Evolutionary conservation across 768 basidiomycete genomes (phyloP).

Genomic region (Neoboletus magnificus): DNA sequence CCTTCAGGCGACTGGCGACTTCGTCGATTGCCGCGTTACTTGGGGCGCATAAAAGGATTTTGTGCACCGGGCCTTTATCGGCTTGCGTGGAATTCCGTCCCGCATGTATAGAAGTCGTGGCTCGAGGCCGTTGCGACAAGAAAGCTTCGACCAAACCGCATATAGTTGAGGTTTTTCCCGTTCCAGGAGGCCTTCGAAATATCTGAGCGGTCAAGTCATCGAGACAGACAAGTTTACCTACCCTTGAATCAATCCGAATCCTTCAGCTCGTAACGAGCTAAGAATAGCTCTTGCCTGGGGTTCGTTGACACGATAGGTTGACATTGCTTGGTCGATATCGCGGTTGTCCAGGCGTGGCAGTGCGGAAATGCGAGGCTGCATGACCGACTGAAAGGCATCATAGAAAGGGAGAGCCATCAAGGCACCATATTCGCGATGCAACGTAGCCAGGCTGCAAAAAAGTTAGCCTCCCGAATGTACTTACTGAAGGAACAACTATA

Average conservation of each 20-base stretch:
- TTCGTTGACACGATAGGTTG: conserved; percentile 74
- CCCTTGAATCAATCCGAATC: conserved; percentile 96
- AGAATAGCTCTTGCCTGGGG: conserved; percentile 92
- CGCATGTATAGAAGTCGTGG: conserved; percentile 48
- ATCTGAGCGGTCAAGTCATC: neutral
- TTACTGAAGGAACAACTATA: conserved; percentile 26
- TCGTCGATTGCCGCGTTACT: conserved; percentile 99
- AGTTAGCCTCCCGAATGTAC: conserved; percentile 2
- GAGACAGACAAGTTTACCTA: conserved; percentile 34
- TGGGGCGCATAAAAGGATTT: conserved; percentile 90
- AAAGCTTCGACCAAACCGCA: conserved; percentile 89
- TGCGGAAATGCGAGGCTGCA: conserved; percentile 60
- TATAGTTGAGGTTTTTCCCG: conserved; percentile 98
- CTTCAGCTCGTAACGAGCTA: conserved; percentile 63
- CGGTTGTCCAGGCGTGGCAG: conserved; percentile 41
- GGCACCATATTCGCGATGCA: conserved; percentile 90
- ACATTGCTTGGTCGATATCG: conserved; percentile 67
- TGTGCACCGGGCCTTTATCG: conserved; percentile 51
- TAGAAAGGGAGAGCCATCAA: conserved; percentile 80
- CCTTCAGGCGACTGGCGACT: conserved; percentile 82
- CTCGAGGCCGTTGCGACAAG: conserved; percentile 53
- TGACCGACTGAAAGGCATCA: conserved; percentile 67
- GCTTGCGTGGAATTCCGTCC: conserved; percentile 40
- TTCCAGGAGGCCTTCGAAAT: conserved; percentile 81
- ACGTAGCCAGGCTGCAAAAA: conserved; percentile 71